Base-by-base conservation (phyloP, 1,139 yeast species). In the Lodderomyces theae region DNA sequence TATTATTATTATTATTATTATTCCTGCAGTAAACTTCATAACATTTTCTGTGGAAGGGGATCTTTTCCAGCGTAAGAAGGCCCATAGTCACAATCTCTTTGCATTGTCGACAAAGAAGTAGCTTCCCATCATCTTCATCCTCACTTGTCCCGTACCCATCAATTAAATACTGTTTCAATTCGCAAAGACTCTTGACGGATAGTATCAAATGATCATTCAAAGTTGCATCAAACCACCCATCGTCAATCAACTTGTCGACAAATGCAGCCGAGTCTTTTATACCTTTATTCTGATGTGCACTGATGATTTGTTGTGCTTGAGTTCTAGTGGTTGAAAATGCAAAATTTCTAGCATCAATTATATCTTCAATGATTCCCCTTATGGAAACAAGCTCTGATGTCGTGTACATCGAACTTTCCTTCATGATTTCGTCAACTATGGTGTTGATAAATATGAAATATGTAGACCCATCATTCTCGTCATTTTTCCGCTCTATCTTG, bases 61-160 rank as follows among this genome's bases (percentile, higher is more conserved):
- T 29, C 8, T n/a, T 28, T 3, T 31, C 9, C 9, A 32, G 35
- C 2, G 34, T 37, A 0, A 54, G 46, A 49, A 78, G 71, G 0
- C 89, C 89, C 37, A 71, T 47, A 0, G 86, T 81, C 5, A 79
- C 77, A 11, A 81, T 60, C 26, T 73, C 78, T n/a, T 64, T 60
- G 56, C 89, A 83, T 15, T 76, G 80, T 21, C 51, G 48, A 51
- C 90, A 83, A 9, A 53, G 28, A 5, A 67, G 56, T 1, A 81
- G 53, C 19, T 69, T 63, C 2, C 80, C 82, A 24, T 48, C 46
- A 11, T 55, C 54, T n/a, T 46, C 44, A 0, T 59, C 53, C 12
- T 34, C 36, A 3, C 28, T 16, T 18, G 31, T 5, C 12, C 77
- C 81, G 47, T 64, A 74, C 21, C 75, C 65, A 19, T 66, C 73